Evolutionary conservation across 768 basidiomycete genomes (phyloP).

Genomic region (Hypsizygus marmoreus): DNA sequence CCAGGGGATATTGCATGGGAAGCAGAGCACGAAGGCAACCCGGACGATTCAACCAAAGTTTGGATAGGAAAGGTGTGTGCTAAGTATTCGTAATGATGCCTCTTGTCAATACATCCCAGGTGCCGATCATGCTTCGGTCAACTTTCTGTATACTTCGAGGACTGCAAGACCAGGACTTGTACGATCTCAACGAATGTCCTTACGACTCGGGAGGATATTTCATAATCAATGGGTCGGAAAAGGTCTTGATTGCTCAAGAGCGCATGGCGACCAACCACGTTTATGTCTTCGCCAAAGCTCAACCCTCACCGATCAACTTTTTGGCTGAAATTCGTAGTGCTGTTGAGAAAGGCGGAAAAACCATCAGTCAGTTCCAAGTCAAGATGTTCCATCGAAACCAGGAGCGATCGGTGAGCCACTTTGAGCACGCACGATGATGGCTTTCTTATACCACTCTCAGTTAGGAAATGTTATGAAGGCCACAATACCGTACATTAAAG

Average conservation of each 20-base stretch:
- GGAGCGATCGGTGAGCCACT: slow-evolving; percentile 77
- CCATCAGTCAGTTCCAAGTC: slow-evolving; percentile 95
- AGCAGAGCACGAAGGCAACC: slow-evolving; percentile 62
- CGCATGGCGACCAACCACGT: slow-evolving; percentile 99
- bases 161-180: slow-evolving; percentile 77
- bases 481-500: slow-evolving; percentile 96
- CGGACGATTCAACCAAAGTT: slow-evolving; percentile 76
- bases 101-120: slow-evolving; percentile 46
- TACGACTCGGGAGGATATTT: slow-evolving; percentile 99
- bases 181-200: slow-evolving; percentile 95
- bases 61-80: slow-evolving; percentile 89
- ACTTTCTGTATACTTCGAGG: slow-evolving; percentile 91
- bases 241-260: slow-evolving; percentile 99
- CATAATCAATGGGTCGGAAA: slow-evolving; percentile 99
- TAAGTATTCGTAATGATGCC: background rate
- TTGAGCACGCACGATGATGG: slow-evolving; percentile 6
- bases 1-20: slow-evolving; percentile 84
- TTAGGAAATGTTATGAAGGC: slow-evolving; percentile 94
- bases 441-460: slow-evolving; percentile 38
- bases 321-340: slow-evolving; percentile 97
- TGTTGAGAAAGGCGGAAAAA: slow-evolving; percentile 97
- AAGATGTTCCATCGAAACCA: slow-evolving; percentile 94
- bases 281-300: slow-evolving; percentile 97
- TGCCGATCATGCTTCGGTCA: slow-evolving; percentile 97
- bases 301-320: slow-evolving; percentile 94